phyloP scores from a whole-genome alignment of 805 yeast species.

The Torulaspora delbrueckii region DNA sequence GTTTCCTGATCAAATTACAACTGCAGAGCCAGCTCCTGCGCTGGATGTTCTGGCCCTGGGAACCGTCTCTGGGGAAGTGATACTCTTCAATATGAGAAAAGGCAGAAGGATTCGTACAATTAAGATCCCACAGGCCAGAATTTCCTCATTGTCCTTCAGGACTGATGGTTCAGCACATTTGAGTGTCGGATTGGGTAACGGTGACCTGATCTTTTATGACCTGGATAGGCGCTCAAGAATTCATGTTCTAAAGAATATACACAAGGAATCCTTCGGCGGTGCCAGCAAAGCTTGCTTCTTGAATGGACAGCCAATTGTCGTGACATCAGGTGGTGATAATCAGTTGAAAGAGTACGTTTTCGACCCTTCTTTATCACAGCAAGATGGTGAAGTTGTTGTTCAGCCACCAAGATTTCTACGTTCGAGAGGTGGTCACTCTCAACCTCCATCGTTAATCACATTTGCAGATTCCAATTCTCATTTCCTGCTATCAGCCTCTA shows the following conservation, averaged over 20 bases:
- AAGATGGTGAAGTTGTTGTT: slow-evolving; percentile 47
- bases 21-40: slow-evolving; percentile 81
- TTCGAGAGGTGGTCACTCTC: slow-evolving; percentile 96
- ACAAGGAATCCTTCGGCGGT: slow-evolving; percentile 71
- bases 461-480: slow-evolving; percentile 83
- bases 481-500: slow-evolving; percentile 77
- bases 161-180: slow-evolving; percentile 85
- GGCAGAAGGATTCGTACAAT: slow-evolving; percentile 54
- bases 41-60: slow-evolving; percentile 81
- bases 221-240: slow-evolving; percentile 65
- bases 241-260: slow-evolving; percentile 69
- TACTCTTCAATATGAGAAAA: slow-evolving; percentile 61
- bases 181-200: slow-evolving; percentile 71
- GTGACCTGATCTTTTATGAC: slow-evolving; percentile 85
- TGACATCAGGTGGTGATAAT: slow-evolving; percentile 90
- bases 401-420: slow-evolving; percentile 89
- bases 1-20: slow-evolving; percentile 54
- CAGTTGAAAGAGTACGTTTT: slow-evolving; percentile 84
- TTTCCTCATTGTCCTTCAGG: slow-evolving; percentile 71
- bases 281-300: slow-evolving; percentile 67
- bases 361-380: slow-evolving; percentile 77
- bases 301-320: slow-evolving; percentile 86
- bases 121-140: slow-evolving; percentile 38
- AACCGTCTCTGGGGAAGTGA: slow-evolving; percentile 59
- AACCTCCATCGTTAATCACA: slow-evolving; percentile 71